A percentile compares a stretch with the other conserved stretches of the same genome.
Conservation (phyloP, 331 rosid genomes). For the Rhamnella rubrinervis region DNA sequence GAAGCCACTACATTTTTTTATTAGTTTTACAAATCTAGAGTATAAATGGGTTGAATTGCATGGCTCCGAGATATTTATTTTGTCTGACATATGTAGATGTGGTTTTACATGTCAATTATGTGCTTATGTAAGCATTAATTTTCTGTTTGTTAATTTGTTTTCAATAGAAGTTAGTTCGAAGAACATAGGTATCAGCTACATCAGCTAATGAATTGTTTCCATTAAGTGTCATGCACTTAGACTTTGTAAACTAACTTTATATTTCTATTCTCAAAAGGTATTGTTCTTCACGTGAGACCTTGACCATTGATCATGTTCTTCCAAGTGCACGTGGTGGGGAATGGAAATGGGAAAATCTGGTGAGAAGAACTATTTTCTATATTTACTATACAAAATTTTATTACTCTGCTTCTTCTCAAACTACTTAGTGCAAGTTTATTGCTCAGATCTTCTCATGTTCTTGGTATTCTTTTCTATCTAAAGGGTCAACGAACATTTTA, state of each 20-base stretch:
- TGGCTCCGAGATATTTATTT: too few species aligned
- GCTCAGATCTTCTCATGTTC: not conserved
- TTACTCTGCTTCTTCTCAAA: not conserved
- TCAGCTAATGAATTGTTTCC: not conserved
- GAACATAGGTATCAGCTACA: too few species aligned
- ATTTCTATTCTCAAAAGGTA: slow-evolving; percentile 55
- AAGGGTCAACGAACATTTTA: not conserved
- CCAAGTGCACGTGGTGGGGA: slow-evolving; percentile 80
- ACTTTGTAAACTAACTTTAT: not conserved
- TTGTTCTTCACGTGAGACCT: slow-evolving; percentile 73
- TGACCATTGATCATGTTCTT: slow-evolving; percentile 91
- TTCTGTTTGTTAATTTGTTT: too few species aligned
- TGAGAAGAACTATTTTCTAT: slow-evolving; percentile 39
- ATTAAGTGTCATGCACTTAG: not conserved
- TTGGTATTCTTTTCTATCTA: not conserved
- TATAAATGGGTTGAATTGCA: too few species aligned
- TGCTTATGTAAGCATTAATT: too few species aligned
- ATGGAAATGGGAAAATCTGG: slow-evolving; percentile 98
- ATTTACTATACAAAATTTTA: not conserved
- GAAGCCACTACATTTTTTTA: too few species aligned
- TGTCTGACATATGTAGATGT: too few species aligned
- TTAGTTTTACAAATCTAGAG: too few species aligned
- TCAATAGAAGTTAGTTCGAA: too few species aligned
- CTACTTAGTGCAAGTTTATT: not conserved
- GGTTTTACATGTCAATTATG: too few species aligned